Evolutionary conservation across 2,329 filamentous ascomycete genomes (phyloP), one percentile per base, ranked within the genome.

Genomic region (Talaromyces amestolkiae): DNA sequence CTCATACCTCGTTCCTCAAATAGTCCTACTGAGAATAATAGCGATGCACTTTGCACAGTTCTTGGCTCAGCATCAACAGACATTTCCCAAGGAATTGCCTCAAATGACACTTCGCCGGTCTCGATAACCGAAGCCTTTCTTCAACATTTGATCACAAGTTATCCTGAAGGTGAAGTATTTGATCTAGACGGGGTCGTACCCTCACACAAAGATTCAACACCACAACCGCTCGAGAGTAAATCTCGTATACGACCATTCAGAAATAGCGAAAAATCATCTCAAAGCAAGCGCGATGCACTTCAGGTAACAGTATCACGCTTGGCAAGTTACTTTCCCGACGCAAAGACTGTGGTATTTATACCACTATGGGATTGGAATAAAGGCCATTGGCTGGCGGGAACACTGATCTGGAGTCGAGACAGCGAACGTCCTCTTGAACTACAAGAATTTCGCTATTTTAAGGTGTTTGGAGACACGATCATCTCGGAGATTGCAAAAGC

Each of bases 331-430:
- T 68, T 74, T 37, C 72, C 74, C 1, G 66, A 61, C 9, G 73
- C 73, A 2, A 70, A 64, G 13, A 75, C 70, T 2, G 63, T 74
- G 2, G 63, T 76, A 3, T 77, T 76, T 58, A 65, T 76, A 54
- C 76, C 76, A 1, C 31, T 78, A 3, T 77, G 76, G 75, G 74
- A 76, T 61, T 74, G 72, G 67, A 71, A 73, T 43, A 74, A 72
- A 31, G 71, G 74, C 10, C 68, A 73, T 43, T 77, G 76, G 76
- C 70, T 76, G 60, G 73, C 75, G 24, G 74, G 70, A 7, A 70
- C 69, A 6, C 45, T 78, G 2, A 66, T 70, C 2, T 78, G 76
- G 76, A 72, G 70, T 2, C 65, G 59, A 1, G 64, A 74, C 10
- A 63, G 43, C n/a, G 67, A 70, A 17, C 70, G 70, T 1, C 61